Evolutionary conservation across 768 basidiomycete species (phyloP).

Genomic region (Rhodocollybia butyracea): DNA sequence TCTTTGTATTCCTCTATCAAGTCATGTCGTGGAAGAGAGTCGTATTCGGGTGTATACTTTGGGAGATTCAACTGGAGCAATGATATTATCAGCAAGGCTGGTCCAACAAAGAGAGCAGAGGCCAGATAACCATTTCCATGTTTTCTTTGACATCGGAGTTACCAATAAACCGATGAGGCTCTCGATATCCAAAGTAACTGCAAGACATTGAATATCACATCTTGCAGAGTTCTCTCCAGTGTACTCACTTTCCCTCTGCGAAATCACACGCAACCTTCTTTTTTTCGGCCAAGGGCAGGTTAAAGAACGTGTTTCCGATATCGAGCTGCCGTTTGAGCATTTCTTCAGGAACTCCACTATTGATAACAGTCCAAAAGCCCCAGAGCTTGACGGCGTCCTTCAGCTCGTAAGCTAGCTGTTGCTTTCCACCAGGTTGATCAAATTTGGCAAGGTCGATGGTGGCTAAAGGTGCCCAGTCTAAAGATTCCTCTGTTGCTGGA

Average conservation of each 20-base stretch:
- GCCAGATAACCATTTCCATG: conserved; percentile 26
- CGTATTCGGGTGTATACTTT: conserved; percentile 27
- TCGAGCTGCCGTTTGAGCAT: conserved; percentile 31
- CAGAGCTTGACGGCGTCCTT: conserved; percentile 34
- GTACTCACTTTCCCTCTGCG: conserved; percentile 26
- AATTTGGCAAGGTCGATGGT: conserved; percentile 36
- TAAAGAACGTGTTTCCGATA: conserved; percentile 34
- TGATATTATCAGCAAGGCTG: neutral
- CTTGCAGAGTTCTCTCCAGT: too few relatives aligned
- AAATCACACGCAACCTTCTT: conserved; percentile 27
- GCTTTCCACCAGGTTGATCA: conserved; percentile 26
- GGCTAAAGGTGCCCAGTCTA: conserved; percentile 34
- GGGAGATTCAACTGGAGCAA: conserved; percentile 27
- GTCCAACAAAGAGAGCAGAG: neutral
- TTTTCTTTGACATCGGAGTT: conserved; percentile 32
- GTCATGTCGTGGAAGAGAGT: conserved; percentile 12
- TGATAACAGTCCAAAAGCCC: conserved; percentile 41
- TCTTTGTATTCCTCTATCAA: conserved; percentile 24
- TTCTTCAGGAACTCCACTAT: conserved; percentile 35
- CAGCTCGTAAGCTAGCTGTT: conserved; percentile 28
- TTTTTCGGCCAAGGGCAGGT: conserved; percentile 32
- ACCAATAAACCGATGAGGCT: conserved; percentile 29
- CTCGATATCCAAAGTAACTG: conserved; percentile 33
- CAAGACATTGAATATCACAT: too few relatives aligned
- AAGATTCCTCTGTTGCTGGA: conserved; percentile 18